These are phyloP conservation scores for Puccinia horiana DNA, from an alignment of 1,284 basidiomycete species.

Conservation along the genomic window DNA sequence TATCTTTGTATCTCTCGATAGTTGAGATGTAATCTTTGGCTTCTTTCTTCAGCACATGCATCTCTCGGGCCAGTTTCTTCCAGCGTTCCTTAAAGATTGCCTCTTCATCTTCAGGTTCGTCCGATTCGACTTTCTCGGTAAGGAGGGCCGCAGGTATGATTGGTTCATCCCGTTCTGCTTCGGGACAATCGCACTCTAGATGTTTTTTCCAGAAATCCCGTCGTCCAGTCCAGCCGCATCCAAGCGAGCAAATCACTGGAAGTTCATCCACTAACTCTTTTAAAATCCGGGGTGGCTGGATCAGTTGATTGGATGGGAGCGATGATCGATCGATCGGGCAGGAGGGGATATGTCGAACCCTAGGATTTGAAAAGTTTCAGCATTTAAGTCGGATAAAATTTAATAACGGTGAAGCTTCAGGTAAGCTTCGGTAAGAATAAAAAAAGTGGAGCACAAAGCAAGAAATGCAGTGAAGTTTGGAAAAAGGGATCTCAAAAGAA, in stretches of 20 bases:
- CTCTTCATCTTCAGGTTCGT: constrained; percentile 2
- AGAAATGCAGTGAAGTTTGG: not conserved
- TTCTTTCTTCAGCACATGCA: constrained; percentile 27
- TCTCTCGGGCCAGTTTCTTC: constrained; percentile 36
- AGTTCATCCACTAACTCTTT: constrained; percentile 41
- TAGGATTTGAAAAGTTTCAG: not conserved
- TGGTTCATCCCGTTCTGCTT: not conserved
- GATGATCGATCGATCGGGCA: constrained; percentile 45
- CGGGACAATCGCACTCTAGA: constrained; percentile 27
- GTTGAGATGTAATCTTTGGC: constrained; percentile 43
- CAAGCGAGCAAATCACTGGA: constrained; percentile 31
- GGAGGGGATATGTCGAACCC: constrained; percentile 41
- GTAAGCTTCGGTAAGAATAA: not conserved
- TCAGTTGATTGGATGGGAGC: constrained; percentile 16
- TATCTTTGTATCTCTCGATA: constrained; percentile 41
- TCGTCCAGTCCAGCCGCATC: constrained; percentile 39
- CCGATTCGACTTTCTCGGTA: not conserved
- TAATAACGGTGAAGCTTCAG: not conserved
- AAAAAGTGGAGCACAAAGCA: not conserved
- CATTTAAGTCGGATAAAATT: not conserved
- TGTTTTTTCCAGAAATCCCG: constrained; percentile 40
- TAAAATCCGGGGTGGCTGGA: constrained; percentile 21
- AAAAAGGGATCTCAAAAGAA: no score
- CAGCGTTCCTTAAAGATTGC: constrained; percentile 28
- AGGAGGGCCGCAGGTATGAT: not conserved